Conservation (phyloP, 139 green algal genomes). For the Chlorella sp. region DNA sequence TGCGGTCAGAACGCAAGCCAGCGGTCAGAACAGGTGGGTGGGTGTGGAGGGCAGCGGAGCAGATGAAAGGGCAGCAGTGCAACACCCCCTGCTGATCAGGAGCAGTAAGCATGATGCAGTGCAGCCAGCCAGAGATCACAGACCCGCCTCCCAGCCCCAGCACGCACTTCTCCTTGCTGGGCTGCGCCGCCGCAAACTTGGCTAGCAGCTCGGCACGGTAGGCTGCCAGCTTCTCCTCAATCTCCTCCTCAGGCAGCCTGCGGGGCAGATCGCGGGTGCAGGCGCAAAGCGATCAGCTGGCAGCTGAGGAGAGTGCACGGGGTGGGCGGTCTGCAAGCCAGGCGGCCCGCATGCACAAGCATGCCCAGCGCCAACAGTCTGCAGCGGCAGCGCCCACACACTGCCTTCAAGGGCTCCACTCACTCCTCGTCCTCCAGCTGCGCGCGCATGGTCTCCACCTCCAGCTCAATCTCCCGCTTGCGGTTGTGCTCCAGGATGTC, state of each 20-base stretch:
- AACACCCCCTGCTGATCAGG: too few relatives aligned
- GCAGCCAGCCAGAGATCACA: not conserved
- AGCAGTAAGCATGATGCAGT: too few relatives aligned
- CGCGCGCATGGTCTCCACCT: constrained; percentile 83
- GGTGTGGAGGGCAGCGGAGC: too few relatives aligned
- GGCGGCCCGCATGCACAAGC: not conserved
- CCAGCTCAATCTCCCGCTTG: constrained; percentile 94
- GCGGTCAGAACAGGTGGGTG: too few relatives aligned
- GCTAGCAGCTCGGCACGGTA: constrained; percentile 42
- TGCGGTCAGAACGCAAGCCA: too few relatives aligned
- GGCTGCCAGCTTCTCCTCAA: constrained; percentile 55
- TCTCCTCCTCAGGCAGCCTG: constrained; percentile 69
- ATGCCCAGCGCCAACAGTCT: not conserved
- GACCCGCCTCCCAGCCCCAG: not conserved
- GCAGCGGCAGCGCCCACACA: too few relatives aligned
- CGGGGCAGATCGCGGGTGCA: not conserved
- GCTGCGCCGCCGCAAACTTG: constrained; percentile 21
- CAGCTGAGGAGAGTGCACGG: too few relatives aligned
- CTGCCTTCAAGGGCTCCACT: too few relatives aligned
- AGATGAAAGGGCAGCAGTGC: too few relatives aligned
- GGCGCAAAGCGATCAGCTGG: too few relatives aligned
- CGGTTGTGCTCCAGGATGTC: constrained; percentile 94
- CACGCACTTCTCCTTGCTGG: constrained; percentile 2
- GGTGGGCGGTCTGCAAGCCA: not conserved
- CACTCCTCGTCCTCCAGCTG: constrained; percentile 90